Base-by-base conservation (phyloP, 1,139 yeast genomes). In the Taphrina wiesneri region DNA sequence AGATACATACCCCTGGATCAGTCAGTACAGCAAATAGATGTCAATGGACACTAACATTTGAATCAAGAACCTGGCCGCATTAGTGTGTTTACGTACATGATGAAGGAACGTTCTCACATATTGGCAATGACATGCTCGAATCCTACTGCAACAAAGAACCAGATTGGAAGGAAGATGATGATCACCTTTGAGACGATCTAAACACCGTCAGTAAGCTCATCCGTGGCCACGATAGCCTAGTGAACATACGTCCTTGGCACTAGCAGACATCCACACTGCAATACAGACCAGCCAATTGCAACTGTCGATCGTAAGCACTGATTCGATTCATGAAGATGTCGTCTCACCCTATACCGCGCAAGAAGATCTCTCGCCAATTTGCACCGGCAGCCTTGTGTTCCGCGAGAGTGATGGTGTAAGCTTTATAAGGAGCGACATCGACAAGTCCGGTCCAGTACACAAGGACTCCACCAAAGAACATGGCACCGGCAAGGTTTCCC, bases 101-200 rank as follows among this genome's bases (percentile, higher is more conserved):
- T 26, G 34, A 1, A 17, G 1, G 5, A 7, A 13, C 3, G 21
- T 26, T 36, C 56, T 52, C 21, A 54, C 59, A 54, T 54, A 74
- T 89, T 96, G 0, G 96, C 96, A 9, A 89, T 90, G 1, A 85
- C 84, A 73, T 89, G 96, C 3, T 90, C 85, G 75, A 85, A 88
- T 0, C 95, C 95, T 78, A 86, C 79, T 0, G 85, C 72, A 7
- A 87, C 95, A 74, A 88, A 87, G 0, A 91, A 84, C 75, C 87
- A 86, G 13, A 88, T 80, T 0, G 96, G 95, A 26, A 88, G 73
- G 6, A 79, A 71, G 78, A 88, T 82, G 78, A 86, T 76, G n/a
- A 87, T 54, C 56, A 86, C 80, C 72, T 87, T 87, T 47, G 89
- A 95, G 73, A 88, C 95, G n/a, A 86, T 72, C 54, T 49, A 11